phyloP scores from a whole-genome alignment of 108 stramenopile genomes.

The Cylindrotheca fusiformis region DNA sequence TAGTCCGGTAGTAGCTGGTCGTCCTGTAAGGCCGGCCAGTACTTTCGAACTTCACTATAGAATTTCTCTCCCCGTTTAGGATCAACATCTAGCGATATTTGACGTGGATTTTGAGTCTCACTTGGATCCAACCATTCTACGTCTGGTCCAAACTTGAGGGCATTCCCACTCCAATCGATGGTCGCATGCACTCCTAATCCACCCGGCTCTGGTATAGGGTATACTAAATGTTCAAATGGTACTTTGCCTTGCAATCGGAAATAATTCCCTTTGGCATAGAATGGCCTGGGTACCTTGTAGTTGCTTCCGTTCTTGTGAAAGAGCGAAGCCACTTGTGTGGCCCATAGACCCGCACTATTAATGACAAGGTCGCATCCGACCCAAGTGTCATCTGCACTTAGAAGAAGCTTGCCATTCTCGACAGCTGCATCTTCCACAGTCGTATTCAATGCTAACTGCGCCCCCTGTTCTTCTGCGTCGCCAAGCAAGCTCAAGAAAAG shows the following conservation, averaged over 20 bases:
- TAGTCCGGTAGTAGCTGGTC: constrained; percentile 67
- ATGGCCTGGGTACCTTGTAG: constrained; percentile 60
- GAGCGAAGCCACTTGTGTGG: constrained; percentile 48
- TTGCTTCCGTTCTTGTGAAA: constrained; percentile 20
- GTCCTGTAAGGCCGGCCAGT: constrained; percentile 69
- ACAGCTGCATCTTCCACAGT: constrained; percentile 44
- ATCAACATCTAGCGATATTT: constrained; percentile 59
- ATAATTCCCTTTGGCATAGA: constrained; percentile 83
- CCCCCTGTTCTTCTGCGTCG: constrained; percentile 69
- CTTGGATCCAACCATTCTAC: constrained; percentile 71
- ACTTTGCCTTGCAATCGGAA: constrained; percentile 58
- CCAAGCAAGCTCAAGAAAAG: constrained; percentile 60
- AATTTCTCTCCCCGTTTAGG: constrained; percentile 48
- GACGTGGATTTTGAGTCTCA: constrained; percentile 25
- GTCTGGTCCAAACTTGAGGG: constrained; percentile 81
- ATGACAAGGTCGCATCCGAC: constrained; percentile 63
- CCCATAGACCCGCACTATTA: constrained; percentile 66
- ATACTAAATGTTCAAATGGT: constrained; percentile 75
- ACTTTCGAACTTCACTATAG: constrained; percentile 63
- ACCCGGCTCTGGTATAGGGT: constrained; percentile 81
- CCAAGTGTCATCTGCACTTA: constrained; percentile 31
- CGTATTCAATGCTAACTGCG: constrained; percentile 53
- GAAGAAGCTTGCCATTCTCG: neutral
- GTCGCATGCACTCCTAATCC: constrained; percentile 88
- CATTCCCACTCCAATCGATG: constrained; percentile 57